Percentiles rank a stretch among this genome's conserved stretches.
These are phyloP conservation scores for Syzygium aromaticum DNA, from an alignment of 345 rosid genomes.

Conservation along the genomic window DNA sequence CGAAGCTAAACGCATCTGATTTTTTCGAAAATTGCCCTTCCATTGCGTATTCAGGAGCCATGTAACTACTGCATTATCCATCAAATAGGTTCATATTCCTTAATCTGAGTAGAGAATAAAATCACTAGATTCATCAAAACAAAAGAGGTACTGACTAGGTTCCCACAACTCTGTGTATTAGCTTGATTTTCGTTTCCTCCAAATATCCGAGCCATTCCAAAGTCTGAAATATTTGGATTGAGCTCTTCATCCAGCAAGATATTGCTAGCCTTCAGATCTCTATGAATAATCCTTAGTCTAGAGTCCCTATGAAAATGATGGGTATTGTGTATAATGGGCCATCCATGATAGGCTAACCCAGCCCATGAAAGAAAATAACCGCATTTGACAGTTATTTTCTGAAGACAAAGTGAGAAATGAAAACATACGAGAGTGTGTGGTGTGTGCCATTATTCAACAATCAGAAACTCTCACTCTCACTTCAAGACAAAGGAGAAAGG, in stretches of 20 bases:
- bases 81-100: not conserved
- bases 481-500: too few relatives aligned
- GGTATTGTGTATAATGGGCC: too few relatives aligned
- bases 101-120: not conserved
- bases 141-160: slow-evolving; percentile 27
- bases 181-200: slow-evolving; percentile 24
- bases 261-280: slow-evolving; percentile 41
- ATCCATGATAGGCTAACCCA: too few relatives aligned
- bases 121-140: too few relatives aligned
- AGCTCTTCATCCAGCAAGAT: slow-evolving; percentile 41
- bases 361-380: too few relatives aligned
- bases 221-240: slow-evolving; percentile 44
- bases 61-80: slow-evolving; percentile 23
- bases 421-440: too few relatives aligned
- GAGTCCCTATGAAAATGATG: slow-evolving; percentile 50
- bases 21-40: slow-evolving; percentile 33
- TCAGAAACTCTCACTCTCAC: too few relatives aligned
- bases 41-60: slow-evolving; percentile 45
- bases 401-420: too few relatives aligned
- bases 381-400: too few relatives aligned
- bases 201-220: slow-evolving; percentile 42
- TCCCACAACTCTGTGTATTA: slow-evolving; percentile 38
- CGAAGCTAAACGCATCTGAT: slow-evolving; percentile 34
- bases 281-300: slow-evolving; percentile 35
- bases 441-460: too few relatives aligned